Evolutionary conservation across 2,329 filamentous ascomycete species (phyloP), one percentile per base, ranked within the genome.

Genomic region (Rutstroemia sp.): DNA sequence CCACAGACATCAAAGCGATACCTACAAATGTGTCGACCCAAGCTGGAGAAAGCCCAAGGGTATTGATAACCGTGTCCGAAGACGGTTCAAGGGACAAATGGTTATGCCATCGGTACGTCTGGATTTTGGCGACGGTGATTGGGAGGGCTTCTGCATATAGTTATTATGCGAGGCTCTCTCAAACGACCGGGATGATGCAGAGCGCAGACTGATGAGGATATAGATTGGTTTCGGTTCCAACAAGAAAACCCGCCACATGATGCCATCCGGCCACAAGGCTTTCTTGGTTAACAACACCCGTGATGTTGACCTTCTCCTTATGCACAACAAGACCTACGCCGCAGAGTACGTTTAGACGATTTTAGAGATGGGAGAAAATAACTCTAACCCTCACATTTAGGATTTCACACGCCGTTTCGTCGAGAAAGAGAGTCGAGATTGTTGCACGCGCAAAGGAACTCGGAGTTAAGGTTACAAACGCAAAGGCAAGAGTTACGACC

Each of bases 41-140:
- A 87, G 84, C 83, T 99, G 94, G 94, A 88, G 94, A 80, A 99
- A 97, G 85, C 94, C 94, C 69, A 99, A 99, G 89, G 94, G 94
- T 90, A 99, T 99, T 78, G 94, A 99, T 81, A 95, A 92, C 83
- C 82, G 89, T 73, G 92, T 99, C 75, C 89, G 94, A 76, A 86
- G 94, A 83, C 89, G 94, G 69, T 99, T 99, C 84, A 91, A 89
- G 80, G 90, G 94, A 73, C 89, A 89, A 80, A 87, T 88, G 78
- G 84, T 86, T 73, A 97, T 99, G 92, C 94, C 94, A 79, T 95
- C 91, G 83, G 92, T 96, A 92, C 75, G 89, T 84, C 12, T 65
- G 40, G 59, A 59, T 61, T n/a, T 34, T 12, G 39, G 36, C 21
- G 8, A 9, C 7, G 25, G 25, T 38, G 27, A 14, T 51, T 25